Evolutionary conservation across 1,284 basidiomycete genomes (phyloP).

Genomic region (Schizophyllum commune): DNA sequence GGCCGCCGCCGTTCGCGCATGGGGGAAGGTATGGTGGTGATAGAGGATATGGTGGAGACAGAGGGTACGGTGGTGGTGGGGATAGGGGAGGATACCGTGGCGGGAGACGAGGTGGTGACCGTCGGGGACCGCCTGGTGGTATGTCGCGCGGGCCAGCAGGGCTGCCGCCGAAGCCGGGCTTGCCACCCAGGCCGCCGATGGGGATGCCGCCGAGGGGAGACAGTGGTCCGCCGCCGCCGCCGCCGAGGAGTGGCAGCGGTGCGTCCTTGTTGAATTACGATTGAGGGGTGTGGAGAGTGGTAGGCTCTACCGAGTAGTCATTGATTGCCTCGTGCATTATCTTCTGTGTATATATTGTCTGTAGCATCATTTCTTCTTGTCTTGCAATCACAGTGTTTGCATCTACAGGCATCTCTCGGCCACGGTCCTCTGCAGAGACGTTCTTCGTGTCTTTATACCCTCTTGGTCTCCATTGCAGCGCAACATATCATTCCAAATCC

Average conservation of each 20-base stretch:
- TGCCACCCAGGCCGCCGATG: neutral
- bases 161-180: neutral
- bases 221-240: too few species aligned
- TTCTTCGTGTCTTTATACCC: too few species aligned
- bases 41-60: too few species aligned
- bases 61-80: too few species aligned
- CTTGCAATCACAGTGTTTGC: too few species aligned
- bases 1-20: neutral
- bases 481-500: too few species aligned
- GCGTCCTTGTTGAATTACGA: neutral
- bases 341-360: neutral
- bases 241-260: neutral
- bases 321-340: neutral
- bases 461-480: too few species aligned
- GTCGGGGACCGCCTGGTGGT: neutral
- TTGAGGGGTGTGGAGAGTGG: neutral
- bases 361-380: too few species aligned
- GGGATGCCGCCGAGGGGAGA: neutral
- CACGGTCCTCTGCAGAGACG: too few species aligned
- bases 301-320: too few species aligned
- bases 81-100: neutral
- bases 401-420: too few species aligned
- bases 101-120: neutral
- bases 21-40: neutral
- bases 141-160: neutral